Evolutionary conservation across 139 green algal genomes (phyloP), one percentile per base, ranked within the genome.

Genomic region (Chlamydomonas sphaeroides): DNA sequence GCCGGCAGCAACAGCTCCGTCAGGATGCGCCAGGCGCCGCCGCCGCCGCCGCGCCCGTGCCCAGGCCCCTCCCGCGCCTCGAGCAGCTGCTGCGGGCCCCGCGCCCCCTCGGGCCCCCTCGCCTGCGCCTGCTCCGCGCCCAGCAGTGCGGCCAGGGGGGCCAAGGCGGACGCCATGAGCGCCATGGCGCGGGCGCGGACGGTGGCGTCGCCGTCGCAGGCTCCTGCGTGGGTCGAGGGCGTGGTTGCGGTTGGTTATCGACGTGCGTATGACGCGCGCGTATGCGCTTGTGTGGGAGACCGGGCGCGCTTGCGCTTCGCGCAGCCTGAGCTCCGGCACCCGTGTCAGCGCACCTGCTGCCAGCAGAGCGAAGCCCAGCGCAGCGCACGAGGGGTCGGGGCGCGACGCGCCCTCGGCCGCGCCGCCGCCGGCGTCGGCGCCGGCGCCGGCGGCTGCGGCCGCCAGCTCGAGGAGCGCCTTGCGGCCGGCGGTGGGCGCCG

Each of bases 381-480:
- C n/a, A n/a, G n/a, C n/a, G n/a, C n/a, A n/a, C n/a, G n/a, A n/a
- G n/a, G n/a, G n/a, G n/a, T n/a, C n/a, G n/a, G n/a, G n/a, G n/a
- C n/a, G n/a, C n/a, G 30, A 17, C 4, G 8, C 11, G 59, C 17
- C 30, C 25, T 28, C 30, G 59, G 3, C 42, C 20, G 1, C 41
- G 18, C 32, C 41, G 0, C 21, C 42, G n/a, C 10, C 57, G 1
- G 4, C 39, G 11, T 26, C 38, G 4, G 26, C 42, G 1, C 11
- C 41, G 5, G 28, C 28, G 14, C 41, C 67, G 35, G 15, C 59
- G 25, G 32, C n/a, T 3, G 21, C 63, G 1, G 75, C 75, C 21
- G 62, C 75, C 75, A 82, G 42, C 20, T 82, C 75, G 25, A 82
- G 42, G 6, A 82, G 75, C 38, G 75, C 59, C 75, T 82, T 82